Base-by-base conservation (phyloP, 1,139 yeast genomes). In the Casaregolazyma suthepensis region DNA sequence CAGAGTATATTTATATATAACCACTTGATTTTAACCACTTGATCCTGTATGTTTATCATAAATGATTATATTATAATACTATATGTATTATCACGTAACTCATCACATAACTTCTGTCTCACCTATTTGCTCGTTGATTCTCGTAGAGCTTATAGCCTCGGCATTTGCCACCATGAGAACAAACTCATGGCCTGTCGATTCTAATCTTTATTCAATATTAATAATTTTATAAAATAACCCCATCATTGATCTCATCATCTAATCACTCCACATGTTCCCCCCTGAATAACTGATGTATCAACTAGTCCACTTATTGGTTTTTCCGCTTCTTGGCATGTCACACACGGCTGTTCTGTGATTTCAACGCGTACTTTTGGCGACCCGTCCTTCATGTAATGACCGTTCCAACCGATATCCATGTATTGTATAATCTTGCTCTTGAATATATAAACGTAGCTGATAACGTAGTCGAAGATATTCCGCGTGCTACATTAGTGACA, bases 391-490 rank as follows among this genome's bases (percentile, higher is more conserved):
- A 31, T 31, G 26, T 5, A 5, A 26, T 26, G 31, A 26, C 31
- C 31, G 31, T 26, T 9, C 10, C 31, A 4, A n/a, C 44, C 13
- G 50, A 47, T 38, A 31, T 47, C 6, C n/a, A 31, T n/a, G 17
- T 9, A 22, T 19, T 40, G 3, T 47, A 47, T 29, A 31, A 23
- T 12, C 17, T 46, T 3, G 49, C 53, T 12, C 45, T 45, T 13
- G 53, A 50, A 40, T 40, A 31, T 20, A 17, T 45, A 20, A 37
- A 17, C 18, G 53, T 48, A n/a, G 49, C 48, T 3, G 51, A 48
- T 12, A 23, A 17, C 2, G 22, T 5, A 3, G 45, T 26, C 2
- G 43, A 48, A 2, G 26, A 43, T n/a, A 13, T 29, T 9, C 45
- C 47, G 12, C 43, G 50, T n/a, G 43, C 37, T 29, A 44, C 44